phyloP scores from a whole-genome alignment of 1,284 basidiomycete genomes.

The Cystobasidium sp. region DNA sequence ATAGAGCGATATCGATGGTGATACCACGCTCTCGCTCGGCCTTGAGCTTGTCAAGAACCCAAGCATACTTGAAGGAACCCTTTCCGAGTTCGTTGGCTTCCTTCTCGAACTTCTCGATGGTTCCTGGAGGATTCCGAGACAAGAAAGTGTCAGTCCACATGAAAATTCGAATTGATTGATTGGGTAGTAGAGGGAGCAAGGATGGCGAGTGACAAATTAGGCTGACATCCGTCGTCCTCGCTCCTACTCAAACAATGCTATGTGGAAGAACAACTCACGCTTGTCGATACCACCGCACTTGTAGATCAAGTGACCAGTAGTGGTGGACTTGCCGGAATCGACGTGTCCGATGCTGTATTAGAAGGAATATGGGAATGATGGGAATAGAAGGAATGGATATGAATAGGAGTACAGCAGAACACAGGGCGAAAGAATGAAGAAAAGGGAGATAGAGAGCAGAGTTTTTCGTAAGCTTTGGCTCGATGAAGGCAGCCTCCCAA shows the following conservation, averaged over 20 bases:
- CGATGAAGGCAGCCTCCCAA: not conserved
- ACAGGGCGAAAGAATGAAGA: not conserved
- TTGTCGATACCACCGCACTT: slow-evolving; percentile 99
- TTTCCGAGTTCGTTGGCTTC: slow-evolving; percentile 99
- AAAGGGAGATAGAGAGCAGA: not conserved
- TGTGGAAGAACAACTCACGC: slow-evolving; percentile 66
- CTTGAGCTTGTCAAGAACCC: slow-evolving; percentile 99
- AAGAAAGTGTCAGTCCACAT: no score
- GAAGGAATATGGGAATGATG: no score
- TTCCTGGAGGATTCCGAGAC: slow-evolving; percentile 43
- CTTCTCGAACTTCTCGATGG: slow-evolving; percentile 82
- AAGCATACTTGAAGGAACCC: slow-evolving; percentile 71
- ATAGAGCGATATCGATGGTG: slow-evolving; percentile 99
- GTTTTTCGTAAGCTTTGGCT: slow-evolving; percentile 11
- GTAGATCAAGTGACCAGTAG: slow-evolving; percentile 99
- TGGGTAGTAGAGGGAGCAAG: no score
- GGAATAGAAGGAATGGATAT: not conserved
- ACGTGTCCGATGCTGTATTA: slow-evolving; percentile 40
- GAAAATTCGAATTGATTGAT: no score
- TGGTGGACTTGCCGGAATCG: slow-evolving; percentile 79
- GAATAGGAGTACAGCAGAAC: not conserved
- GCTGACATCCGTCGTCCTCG: no score
- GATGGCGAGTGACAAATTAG: not conserved
- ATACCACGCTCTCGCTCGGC: slow-evolving; percentile 99
- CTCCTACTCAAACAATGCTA: not conserved